A percentile compares a stretch with the other conserved stretches of the same genome.
Conservation (phyloP, 2,329 filamentous ascomycete species). For the Blumeria graminis region DNA sequence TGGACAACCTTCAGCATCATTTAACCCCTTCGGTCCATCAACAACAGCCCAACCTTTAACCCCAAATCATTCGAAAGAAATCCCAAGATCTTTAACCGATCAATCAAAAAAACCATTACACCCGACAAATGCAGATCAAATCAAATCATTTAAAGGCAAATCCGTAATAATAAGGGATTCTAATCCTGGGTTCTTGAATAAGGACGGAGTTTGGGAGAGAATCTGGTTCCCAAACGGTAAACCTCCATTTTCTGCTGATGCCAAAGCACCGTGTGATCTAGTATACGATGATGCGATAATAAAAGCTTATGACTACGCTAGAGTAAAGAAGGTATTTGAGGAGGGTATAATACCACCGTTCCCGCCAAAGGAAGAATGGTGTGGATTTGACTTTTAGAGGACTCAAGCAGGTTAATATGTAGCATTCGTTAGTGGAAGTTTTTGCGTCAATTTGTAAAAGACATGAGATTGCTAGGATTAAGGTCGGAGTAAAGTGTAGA, state of each 20-base stretch:
- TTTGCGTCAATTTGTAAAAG: too few relatives aligned
- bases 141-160: conserved; percentile 38
- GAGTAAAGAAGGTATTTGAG: conserved; percentile 40
- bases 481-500: too few relatives aligned
- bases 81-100: too few relatives aligned
- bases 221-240: conserved; percentile 55
- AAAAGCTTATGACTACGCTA: conserved; percentile 38
- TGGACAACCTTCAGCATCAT: conserved; percentile 6
- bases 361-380: conserved; percentile 57
- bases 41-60: neutral
- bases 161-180: conserved; percentile 32
- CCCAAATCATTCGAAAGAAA: too few relatives aligned
- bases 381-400: conserved; percentile 41
- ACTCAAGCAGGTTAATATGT: neutral
- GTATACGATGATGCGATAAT: conserved; percentile 34
- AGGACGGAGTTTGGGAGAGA: conserved; percentile 32
- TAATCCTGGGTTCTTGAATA: conserved; percentile 24
- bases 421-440: too few relatives aligned
- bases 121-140: too few relatives aligned
- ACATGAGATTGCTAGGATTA: too few relatives aligned
- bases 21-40: conserved; percentile 9
- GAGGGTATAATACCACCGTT: conserved; percentile 50
- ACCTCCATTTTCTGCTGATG: conserved; percentile 36
- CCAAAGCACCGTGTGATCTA: conserved; percentile 29
- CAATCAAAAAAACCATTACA: too few relatives aligned